These are phyloP conservation scores for Fusarium sp. DNA, from an alignment of 2,329 filamentous ascomycete genomes.

Conservation along the genomic window DNA sequence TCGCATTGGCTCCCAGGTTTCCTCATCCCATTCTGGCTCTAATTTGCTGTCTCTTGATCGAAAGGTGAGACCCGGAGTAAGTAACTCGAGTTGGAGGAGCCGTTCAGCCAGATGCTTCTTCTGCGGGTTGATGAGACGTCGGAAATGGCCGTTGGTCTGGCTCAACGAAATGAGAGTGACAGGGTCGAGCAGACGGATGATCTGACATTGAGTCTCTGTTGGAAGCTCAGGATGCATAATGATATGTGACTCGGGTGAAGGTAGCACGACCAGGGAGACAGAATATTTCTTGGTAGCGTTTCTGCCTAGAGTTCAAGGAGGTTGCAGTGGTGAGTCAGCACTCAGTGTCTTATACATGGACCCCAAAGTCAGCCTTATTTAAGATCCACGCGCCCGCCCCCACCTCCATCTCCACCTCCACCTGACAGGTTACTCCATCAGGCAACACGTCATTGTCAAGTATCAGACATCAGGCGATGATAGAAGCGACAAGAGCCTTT, in stretches of 20 bases:
- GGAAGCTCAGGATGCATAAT: slow-evolving; percentile 12
- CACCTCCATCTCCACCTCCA: no score
- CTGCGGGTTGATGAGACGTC: slow-evolving; percentile 16
- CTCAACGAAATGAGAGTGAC: slow-evolving; percentile 29
- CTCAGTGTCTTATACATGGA: no score
- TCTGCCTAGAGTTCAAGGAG: no score
- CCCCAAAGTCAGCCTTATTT: background rate
- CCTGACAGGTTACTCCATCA: no score
- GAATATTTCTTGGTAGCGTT: no score
- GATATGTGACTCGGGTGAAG: no score
- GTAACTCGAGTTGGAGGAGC: slow-evolving; percentile 18
- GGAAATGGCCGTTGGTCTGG: slow-evolving; percentile 27
- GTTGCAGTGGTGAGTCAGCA: no score
- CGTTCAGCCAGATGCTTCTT: slow-evolving; percentile 22
- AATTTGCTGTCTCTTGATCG: background rate
- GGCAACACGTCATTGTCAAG: background rate
- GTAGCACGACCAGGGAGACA: no score
- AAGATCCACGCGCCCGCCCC: no score
- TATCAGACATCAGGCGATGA: background rate
- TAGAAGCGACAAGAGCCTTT: no score
- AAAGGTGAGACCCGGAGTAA: background rate
- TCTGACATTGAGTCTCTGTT: slow-evolving; percentile 18
- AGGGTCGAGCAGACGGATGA: slow-evolving; percentile 35
- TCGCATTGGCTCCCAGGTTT: slow-evolving; percentile 15
- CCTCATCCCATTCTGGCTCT: background rate